Conservation (phyloP, 345 rosid species). For the Brassica juncea region DNA sequence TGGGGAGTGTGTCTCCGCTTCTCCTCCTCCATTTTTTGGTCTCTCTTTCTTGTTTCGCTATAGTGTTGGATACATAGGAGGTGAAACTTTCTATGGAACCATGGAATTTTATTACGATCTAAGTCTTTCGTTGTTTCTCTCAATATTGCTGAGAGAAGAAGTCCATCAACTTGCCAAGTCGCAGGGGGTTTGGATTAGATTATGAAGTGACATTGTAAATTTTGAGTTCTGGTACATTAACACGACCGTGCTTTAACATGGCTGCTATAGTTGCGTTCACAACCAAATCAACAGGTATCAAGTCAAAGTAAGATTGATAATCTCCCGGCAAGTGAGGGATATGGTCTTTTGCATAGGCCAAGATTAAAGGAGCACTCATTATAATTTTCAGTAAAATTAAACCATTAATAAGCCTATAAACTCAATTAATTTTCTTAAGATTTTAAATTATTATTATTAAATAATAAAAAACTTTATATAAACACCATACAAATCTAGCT, state of each 20-base stretch:
- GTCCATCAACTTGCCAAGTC: not conserved
- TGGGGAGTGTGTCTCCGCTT: not conserved
- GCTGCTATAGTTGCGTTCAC: slow-evolving; percentile 31
- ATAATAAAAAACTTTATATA: no score
- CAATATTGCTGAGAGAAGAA: not conserved
- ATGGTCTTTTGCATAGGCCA: slow-evolving; percentile 42
- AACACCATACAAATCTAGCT: no score
- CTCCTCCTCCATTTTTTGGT: not conserved
- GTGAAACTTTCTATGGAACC: slow-evolving; percentile 25
- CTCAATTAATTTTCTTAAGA: no score
- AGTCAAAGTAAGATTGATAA: slow-evolving; percentile 19
- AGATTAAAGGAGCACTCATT: slow-evolving; percentile 39
- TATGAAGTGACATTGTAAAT: slow-evolving; percentile 24
- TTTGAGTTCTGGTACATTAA: not conserved
- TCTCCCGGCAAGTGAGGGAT: slow-evolving; percentile 36
- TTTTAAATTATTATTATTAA: no score
- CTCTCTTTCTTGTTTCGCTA: slow-evolving; percentile 10
- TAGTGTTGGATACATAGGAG: not conserved
- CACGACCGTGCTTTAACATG: slow-evolving; percentile 33
- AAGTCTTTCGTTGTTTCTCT: not conserved
- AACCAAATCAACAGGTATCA: slow-evolving; percentile 39
- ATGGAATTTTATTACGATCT: not conserved
- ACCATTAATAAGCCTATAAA: no score
- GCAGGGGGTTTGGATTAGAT: slow-evolving; percentile 23
- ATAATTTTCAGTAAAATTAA: no score